phyloP scores from a whole-genome alignment of 2,329 filamentous ascomycete genomes.

The Aureobasidium sp. region DNA sequence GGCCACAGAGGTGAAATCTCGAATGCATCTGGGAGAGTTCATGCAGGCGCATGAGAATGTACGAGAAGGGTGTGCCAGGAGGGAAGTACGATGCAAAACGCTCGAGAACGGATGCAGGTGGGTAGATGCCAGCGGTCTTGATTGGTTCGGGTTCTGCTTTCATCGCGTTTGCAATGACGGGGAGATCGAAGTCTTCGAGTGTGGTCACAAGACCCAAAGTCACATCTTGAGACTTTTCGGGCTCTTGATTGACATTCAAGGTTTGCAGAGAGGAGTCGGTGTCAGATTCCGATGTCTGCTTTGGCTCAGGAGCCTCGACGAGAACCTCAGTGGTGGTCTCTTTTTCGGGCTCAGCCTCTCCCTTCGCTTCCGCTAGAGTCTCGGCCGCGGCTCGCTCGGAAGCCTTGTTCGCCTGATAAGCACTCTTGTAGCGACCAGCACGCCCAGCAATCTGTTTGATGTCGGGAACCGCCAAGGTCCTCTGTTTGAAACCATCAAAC shows the following conservation, averaged over 20 bases:
- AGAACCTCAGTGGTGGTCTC: background rate
- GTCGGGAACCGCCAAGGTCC: slow-evolving; percentile 62
- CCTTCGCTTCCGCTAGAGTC: slow-evolving; percentile 24
- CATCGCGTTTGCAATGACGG: slow-evolving; percentile 57
- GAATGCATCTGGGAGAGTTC: slow-evolving; percentile 58
- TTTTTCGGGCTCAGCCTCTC: slow-evolving; percentile 20
- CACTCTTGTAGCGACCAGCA: slow-evolving; percentile 77
- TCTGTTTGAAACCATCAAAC: slow-evolving; percentile 53
- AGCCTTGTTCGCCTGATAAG: slow-evolving; percentile 46
- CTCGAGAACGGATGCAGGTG: slow-evolving; percentile 64
- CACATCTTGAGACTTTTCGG: slow-evolving; percentile 21
- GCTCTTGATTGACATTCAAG: background rate
- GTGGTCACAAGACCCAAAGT: slow-evolving; percentile 71
- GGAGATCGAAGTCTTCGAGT: slow-evolving; percentile 63
- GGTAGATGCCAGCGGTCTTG: slow-evolving; percentile 63
- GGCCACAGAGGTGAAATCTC: slow-evolving; percentile 63
- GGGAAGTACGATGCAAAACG: slow-evolving; percentile 78
- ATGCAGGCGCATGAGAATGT: slow-evolving; percentile 68
- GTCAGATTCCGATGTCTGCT: background rate
- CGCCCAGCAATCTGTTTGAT: slow-evolving; percentile 93
- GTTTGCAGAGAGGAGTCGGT: background rate
- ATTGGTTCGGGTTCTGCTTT: slow-evolving; percentile 57
- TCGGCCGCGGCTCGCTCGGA: slow-evolving; percentile 22
- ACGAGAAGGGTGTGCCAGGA: slow-evolving; percentile 70
- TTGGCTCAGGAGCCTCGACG: background rate